Conservation (phyloP, 2,329 filamentous ascomycete species). For the Exophiala oligosperma region DNA sequence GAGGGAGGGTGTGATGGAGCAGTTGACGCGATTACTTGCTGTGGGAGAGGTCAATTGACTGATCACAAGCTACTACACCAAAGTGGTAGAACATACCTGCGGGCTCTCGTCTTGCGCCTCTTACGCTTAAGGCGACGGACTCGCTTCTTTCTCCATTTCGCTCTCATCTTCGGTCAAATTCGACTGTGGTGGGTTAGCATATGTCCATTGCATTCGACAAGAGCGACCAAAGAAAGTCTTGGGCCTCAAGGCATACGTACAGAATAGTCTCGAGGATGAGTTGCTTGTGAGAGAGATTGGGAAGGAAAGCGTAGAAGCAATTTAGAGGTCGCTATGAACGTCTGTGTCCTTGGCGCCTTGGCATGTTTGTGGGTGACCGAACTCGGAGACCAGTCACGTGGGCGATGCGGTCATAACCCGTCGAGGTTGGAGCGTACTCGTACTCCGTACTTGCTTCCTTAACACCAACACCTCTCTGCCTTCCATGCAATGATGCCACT, state of each 20-base stretch:
- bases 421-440: too few relatives aligned
- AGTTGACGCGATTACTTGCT: conserved; percentile 69
- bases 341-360: conserved; percentile 19
- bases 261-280: conserved; percentile 21
- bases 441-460: neutral
- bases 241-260: too few relatives aligned
- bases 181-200: conserved; percentile 16
- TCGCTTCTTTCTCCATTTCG: conserved; percentile 99
- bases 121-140: conserved; percentile 99
- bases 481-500: neutral
- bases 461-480: neutral
- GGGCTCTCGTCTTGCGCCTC: conserved; percentile 99
- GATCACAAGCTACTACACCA: neutral
- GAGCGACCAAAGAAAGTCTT: neutral
- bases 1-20: conserved; percentile 52
- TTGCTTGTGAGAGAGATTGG: conserved; percentile 21
- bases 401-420: too few relatives aligned
- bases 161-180: conserved; percentile 62
- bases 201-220: neutral
- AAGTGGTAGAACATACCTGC: conserved; percentile 69
- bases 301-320: conserved; percentile 6
- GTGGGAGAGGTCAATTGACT: conserved; percentile 36
- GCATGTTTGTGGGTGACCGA: conserved; percentile 8
- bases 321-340: conserved; percentile 1
- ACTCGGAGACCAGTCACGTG: neutral